These are phyloP conservation scores for Saccharomyces hybrid DNA, from an alignment of 1,139 yeast genomes.

Conservation along the genomic window DNA sequence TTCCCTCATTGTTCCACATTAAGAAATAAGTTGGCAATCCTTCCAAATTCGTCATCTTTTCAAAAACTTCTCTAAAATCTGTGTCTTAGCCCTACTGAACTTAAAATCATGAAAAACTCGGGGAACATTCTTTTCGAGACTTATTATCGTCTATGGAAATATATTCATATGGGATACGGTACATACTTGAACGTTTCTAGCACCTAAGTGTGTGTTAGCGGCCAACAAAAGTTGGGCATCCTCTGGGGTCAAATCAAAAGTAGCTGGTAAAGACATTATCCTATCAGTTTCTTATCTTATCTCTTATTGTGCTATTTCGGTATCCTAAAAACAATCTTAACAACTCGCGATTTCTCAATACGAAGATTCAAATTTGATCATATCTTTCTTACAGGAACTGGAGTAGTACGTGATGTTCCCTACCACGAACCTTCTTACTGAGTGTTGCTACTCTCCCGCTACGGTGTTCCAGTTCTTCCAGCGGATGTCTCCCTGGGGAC, in stretches of 20 bases:
- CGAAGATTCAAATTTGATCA: not conserved
- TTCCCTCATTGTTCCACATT: not conserved
- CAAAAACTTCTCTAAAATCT: not conserved
- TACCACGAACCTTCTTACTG: not conserved
- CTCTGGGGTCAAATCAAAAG: no score
- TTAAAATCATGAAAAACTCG: not conserved
- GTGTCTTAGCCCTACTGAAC: not conserved
- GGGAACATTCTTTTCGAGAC: not conserved
- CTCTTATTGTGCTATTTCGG: conserved; percentile 13
- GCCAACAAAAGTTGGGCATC: conserved; percentile 96
- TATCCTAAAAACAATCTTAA: not conserved
- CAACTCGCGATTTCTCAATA: not conserved
- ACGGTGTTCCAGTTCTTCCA: not conserved
- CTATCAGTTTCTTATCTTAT: no score
- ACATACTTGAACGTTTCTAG: no score
- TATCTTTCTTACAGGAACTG: not conserved
- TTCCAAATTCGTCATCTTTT: not conserved
- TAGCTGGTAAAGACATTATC: no score
- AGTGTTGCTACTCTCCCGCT: not conserved
- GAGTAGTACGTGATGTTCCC: not conserved
- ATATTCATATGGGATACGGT: not conserved
- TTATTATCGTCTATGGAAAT: not conserved
- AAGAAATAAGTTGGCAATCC: not conserved
- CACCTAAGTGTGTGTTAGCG: no score
- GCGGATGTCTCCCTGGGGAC: not conserved